A percentile compares a stretch with the other conserved stretches of the same genome.
phyloP scores from a whole-genome alignment of 1,284 basidiomycete species.

The Laetiporus sulphureus region DNA sequence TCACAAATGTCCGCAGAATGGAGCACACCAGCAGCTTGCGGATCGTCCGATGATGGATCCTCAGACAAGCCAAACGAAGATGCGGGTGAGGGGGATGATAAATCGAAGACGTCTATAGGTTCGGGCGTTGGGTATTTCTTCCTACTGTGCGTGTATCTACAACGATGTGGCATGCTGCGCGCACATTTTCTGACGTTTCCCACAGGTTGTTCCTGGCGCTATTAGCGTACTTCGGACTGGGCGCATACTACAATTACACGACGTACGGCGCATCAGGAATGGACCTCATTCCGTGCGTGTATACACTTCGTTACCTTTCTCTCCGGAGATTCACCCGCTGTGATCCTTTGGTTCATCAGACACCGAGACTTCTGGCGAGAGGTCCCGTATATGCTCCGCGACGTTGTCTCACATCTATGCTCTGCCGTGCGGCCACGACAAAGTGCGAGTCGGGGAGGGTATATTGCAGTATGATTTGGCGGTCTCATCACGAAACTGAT shows the following conservation, averaged over 20 bases:
- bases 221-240: slow-evolving; percentile 61
- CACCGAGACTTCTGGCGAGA: slow-evolving; percentile 86
- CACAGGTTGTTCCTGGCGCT: slow-evolving; percentile 60
- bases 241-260: slow-evolving; percentile 79
- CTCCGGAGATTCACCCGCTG: neutral
- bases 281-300: slow-evolving; percentile 73
- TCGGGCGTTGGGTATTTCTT: slow-evolving; percentile 82
- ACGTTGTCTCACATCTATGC: slow-evolving; percentile 71
- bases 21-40: slow-evolving; percentile 48
- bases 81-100: slow-evolving; percentile 25
- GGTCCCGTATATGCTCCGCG: slow-evolving; percentile 75
- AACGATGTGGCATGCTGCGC: too few relatives aligned
- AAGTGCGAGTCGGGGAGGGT: slow-evolving; percentile 58
- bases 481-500: too few relatives aligned
- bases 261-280: slow-evolving; percentile 74
- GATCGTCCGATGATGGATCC: slow-evolving; percentile 30
- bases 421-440: slow-evolving; percentile 61
- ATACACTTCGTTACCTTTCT: neutral
- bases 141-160: slow-evolving; percentile 68
- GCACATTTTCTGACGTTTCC: neutral
- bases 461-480: slow-evolving; percentile 62
- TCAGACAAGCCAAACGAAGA: slow-evolving; percentile 28
- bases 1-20: slow-evolving; percentile 51
- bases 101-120: slow-evolving; percentile 39
- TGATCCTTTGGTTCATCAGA: too few relatives aligned